Evolutionary conservation across 2,329 filamentous ascomycete genomes (phyloP).

Genomic region (Verticillium tricorpus): DNA sequence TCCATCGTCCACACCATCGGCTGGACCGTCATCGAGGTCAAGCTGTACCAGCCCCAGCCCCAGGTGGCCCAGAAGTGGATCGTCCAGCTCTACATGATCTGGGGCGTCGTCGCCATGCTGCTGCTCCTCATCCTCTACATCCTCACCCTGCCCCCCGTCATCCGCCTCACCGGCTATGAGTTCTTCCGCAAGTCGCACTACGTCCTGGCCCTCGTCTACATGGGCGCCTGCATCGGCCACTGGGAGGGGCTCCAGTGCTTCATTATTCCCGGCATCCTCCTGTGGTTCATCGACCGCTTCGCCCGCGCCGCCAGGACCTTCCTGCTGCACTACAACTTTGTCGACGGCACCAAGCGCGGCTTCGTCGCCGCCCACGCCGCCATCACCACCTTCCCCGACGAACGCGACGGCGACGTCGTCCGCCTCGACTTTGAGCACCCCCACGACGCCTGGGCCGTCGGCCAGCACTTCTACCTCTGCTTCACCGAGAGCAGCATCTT

Average conservation of each 20-base stretch:
- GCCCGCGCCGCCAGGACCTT: conserved; percentile 53
- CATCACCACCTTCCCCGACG: conserved; percentile 49
- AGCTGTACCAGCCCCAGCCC: conserved; percentile 69
- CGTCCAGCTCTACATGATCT: conserved; percentile 63
- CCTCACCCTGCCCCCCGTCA: conserved; percentile 52
- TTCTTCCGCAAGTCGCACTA: conserved; percentile 74
- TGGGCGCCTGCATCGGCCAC: conserved; percentile 72
- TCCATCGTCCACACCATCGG: conserved; percentile 64
- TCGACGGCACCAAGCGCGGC: conserved; percentile 37
- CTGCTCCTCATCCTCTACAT: conserved; percentile 58
- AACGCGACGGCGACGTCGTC: conserved; percentile 56
- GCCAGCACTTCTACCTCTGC: conserved; percentile 69
- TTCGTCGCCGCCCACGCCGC: conserved; percentile 50
- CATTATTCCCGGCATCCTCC: conserved; percentile 59
- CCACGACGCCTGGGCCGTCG: conserved; percentile 58
- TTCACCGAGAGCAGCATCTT: conserved; percentile 64
- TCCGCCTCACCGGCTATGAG: conserved; percentile 68
- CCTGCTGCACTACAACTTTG: conserved; percentile 56
- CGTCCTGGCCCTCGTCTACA: conserved; percentile 67
- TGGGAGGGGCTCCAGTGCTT: conserved; percentile 66
- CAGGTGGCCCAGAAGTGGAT: conserved; percentile 52
- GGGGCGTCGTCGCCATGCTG: conserved; percentile 65
- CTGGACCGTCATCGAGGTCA: conserved; percentile 64
- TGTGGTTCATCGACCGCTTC: conserved; percentile 62
- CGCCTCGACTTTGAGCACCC: conserved; percentile 61